A percentile compares a stretch with the other conserved stretches of the same genome.
phyloP scores from a whole-genome alignment of 805 yeast genomes.

The Jamesozyma jinghongensis region DNA sequence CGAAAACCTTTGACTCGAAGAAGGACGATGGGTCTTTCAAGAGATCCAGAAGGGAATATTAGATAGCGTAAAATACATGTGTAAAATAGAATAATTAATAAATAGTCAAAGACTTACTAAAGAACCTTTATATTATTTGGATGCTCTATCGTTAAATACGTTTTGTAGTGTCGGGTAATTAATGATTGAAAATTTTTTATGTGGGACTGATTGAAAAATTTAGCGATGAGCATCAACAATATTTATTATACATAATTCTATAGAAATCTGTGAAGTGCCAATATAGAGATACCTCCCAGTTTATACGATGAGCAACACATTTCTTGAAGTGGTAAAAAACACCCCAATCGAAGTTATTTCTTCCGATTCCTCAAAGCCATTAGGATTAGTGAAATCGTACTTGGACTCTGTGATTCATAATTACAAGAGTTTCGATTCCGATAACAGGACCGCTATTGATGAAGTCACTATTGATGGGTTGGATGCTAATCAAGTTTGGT shows the following conservation, averaged over 20 bases:
- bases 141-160: not conserved
- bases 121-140: not conserved
- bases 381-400: slow-evolving; percentile 19
- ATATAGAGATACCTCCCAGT: no score
- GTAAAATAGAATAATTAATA: no score
- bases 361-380: slow-evolving; percentile 14
- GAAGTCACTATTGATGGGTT: slow-evolving; percentile 78
- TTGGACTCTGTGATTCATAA: slow-evolving; percentile 22
- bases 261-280: not conserved
- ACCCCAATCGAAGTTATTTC: slow-evolving; percentile 18
- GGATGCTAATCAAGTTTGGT: slow-evolving; percentile 88
- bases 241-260: not conserved
- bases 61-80: no score
- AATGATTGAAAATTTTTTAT: slow-evolving; percentile 1
- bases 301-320: slow-evolving; percentile 3
- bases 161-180: not conserved
- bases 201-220: not conserved
- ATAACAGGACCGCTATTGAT: slow-evolving; percentile 53
- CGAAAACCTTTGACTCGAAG: not conserved
- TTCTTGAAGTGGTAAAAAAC: slow-evolving; percentile 13
- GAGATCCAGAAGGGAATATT: not conserved
- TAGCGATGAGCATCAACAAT: slow-evolving; percentile 1
- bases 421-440: slow-evolving; percentile 12
- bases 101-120: not conserved
- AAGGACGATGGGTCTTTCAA: not conserved